A percentile compares a stretch with the other conserved stretches of the same genome.
phyloP scores from a whole-genome alignment of 108 stramenopile genomes.

The Stephanodiscus minutulus region DNA sequence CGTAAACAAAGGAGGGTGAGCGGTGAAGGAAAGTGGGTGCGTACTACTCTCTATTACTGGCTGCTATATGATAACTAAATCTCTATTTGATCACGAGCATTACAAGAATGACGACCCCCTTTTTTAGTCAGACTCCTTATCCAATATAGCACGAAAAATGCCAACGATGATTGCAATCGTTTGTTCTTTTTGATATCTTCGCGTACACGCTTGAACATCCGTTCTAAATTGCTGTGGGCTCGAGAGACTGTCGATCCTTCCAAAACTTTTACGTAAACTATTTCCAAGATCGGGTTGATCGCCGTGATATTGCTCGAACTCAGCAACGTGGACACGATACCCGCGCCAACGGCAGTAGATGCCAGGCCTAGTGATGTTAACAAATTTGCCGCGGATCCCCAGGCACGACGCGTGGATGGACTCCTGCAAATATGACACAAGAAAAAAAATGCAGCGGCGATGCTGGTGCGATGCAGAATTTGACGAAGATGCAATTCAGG shows the following conservation, averaged over 20 bases:
- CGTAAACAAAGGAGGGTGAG: too few species aligned
- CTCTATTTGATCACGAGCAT: not conserved
- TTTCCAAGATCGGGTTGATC: constrained; percentile 12
- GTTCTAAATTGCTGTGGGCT: not conserved
- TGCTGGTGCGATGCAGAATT: constrained; percentile 24
- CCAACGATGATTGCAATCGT: constrained; percentile 29
- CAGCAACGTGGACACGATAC: constrained; percentile 19
- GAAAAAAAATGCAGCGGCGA: constrained; percentile 28
- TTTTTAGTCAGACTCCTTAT: constrained; percentile 6
- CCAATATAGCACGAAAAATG: constrained; percentile 37
- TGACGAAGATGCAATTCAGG: constrained; percentile 18
- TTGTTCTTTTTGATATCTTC: constrained; percentile 37
- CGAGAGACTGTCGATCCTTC: constrained; percentile 10
- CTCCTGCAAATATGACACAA: constrained; percentile 31
- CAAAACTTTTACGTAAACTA: constrained; percentile 11
- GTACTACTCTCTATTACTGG: too few species aligned
- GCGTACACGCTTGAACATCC: constrained; percentile 3
- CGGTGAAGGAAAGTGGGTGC: too few species aligned
- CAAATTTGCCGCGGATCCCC: constrained; percentile 27
- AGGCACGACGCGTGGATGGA: constrained; percentile 32
- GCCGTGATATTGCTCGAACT: not conserved
- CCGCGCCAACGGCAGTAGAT: constrained; percentile 29
- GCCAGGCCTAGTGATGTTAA: constrained; percentile 34
- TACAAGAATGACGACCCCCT: not conserved
- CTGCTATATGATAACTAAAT: not conserved